Evolutionary conservation across 176 grass and related monocot genomes (phyloP).

Genomic region (Calamus simplicifolius): DNA sequence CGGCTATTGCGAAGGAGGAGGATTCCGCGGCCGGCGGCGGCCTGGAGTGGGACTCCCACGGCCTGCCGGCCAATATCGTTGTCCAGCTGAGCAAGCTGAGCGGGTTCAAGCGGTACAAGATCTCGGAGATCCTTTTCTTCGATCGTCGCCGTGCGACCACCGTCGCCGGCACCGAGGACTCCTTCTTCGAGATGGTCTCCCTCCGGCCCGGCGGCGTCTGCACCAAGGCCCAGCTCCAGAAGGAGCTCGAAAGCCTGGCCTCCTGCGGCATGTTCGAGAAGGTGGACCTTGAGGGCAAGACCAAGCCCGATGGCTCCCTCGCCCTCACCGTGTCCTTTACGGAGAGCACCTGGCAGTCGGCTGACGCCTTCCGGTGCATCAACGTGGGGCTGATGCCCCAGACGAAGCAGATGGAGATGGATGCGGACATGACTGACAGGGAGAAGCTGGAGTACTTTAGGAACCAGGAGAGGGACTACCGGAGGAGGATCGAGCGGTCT

Average conservation of each 20-base stretch:
- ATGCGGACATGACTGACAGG: constrained; percentile 88
- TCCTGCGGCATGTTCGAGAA: constrained; percentile 92
- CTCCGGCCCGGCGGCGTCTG: constrained; percentile 81
- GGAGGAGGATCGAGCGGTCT: constrained; percentile 51
- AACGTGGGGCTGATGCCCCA: constrained; percentile 83
- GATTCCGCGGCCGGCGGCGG: constrained; percentile 11
- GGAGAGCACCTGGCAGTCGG: constrained; percentile 77
- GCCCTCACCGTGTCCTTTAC: constrained; percentile 63
- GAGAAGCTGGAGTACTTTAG: constrained; percentile 92
- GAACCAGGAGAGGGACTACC: constrained; percentile 84
- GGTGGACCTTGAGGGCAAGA: constrained; percentile 81
- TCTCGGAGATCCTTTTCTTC: constrained; percentile 87
- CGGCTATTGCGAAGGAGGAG: constrained; percentile 57
- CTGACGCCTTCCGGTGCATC: constrained; percentile 82
- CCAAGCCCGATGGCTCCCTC: constrained; percentile 83
- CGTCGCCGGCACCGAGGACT: constrained; percentile 61
- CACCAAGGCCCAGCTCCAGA: constrained; percentile 84
- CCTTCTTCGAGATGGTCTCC: constrained; percentile 94
- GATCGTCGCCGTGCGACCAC: constrained; percentile 26
- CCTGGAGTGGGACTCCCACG: constrained; percentile 69
- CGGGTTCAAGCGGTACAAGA: constrained; percentile 77
- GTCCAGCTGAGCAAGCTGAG: constrained; percentile 78
- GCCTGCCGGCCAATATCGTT: constrained; percentile 59
- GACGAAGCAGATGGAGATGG: constrained; percentile 65
- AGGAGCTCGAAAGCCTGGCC: constrained; percentile 84